Conservation (phyloP, 2,329 filamentous ascomycete genomes). For the Didymella pomorum region DNA sequence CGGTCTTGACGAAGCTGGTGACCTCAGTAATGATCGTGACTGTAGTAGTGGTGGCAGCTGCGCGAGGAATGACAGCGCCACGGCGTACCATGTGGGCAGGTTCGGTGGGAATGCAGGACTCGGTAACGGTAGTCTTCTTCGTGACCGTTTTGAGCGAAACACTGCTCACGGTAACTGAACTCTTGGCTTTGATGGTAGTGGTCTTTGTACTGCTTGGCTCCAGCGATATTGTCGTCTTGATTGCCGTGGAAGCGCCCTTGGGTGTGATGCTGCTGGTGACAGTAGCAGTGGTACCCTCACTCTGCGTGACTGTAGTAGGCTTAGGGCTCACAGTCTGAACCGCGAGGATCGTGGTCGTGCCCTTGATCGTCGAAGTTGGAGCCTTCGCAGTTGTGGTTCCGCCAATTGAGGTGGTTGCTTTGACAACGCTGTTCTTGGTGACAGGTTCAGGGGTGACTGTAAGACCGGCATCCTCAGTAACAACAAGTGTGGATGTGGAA, state of each 20-base stretch:
- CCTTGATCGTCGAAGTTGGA: constrained; percentile 25
- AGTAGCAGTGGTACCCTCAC: constrained; percentile 26
- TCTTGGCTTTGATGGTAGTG: constrained; percentile 31
- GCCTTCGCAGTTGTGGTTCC: constrained; percentile 27
- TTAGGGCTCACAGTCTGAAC: constrained; percentile 35
- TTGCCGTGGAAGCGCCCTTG: constrained; percentile 24
- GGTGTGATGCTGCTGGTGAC: constrained; percentile 27
- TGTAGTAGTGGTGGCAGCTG: constrained; percentile 29
- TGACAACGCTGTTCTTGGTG: constrained; percentile 25
- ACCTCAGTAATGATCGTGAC: constrained; percentile 36
- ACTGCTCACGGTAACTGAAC: constrained; percentile 26
- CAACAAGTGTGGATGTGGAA: constrained; percentile 25
- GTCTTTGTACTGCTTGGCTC: constrained; percentile 34
- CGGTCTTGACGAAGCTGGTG: constrained; percentile 32
- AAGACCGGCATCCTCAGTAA: constrained; percentile 36
- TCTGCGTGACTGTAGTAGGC: constrained; percentile 37
- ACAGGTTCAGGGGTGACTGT: constrained; percentile 29
- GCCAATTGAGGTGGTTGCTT: constrained; percentile 15
- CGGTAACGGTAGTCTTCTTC: constrained; percentile 40
- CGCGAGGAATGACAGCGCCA: constrained; percentile 27
- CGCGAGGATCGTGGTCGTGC: constrained; percentile 30
- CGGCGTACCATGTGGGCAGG: constrained; percentile 25
- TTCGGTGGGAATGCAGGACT: constrained; percentile 38
- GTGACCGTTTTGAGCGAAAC: constrained; percentile 39
- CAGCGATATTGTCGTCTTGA: constrained; percentile 23